phyloP scores from a whole-genome alignment of 2,329 filamentous ascomycete genomes.

The Aspergillus brasiliensis region DNA sequence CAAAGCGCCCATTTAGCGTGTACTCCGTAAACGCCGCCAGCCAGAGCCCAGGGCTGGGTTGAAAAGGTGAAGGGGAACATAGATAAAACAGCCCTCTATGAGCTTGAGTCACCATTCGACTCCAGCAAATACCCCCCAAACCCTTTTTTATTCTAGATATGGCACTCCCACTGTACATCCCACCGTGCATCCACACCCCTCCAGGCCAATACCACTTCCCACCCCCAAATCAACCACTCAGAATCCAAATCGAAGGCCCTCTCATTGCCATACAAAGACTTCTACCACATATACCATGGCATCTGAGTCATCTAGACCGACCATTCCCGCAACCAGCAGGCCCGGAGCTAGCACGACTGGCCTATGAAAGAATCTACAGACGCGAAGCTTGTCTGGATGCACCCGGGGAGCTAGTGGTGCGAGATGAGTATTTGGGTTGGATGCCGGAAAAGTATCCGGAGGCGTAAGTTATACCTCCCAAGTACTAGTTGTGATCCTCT shows the following conservation, averaged over 20 bases:
- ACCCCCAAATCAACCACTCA: slow-evolving; percentile 18
- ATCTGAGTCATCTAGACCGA: background rate
- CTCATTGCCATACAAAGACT: slow-evolving; percentile 19
- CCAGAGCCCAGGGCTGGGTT: too few relatives aligned
- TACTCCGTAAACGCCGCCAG: too few relatives aligned
- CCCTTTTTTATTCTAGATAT: too few relatives aligned
- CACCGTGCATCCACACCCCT: slow-evolving; percentile 16
- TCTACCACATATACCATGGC: slow-evolving; percentile 11
- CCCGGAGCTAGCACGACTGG: slow-evolving; percentile 20
- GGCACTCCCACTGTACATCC: slow-evolving; percentile 23
- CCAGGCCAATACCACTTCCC: slow-evolving; percentile 17
- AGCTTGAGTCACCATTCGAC: too few relatives aligned
- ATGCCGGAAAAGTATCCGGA: slow-evolving; percentile 16
- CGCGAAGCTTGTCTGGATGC: slow-evolving; percentile 7
- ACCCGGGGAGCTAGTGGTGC: slow-evolving; percentile 14
- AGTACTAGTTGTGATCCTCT: too few relatives aligned
- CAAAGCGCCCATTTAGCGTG: too few relatives aligned
- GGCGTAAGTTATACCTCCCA: slow-evolving; percentile 4
- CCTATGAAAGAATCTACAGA: slow-evolving; percentile 20
- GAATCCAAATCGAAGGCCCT: slow-evolving; percentile 26
- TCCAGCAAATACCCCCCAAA: too few relatives aligned
- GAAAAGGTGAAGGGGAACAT: too few relatives aligned
- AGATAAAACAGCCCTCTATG: too few relatives aligned
- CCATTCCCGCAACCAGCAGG: slow-evolving; percentile 22
- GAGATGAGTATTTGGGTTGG: slow-evolving; percentile 24